Evolutionary conservation across 2,329 filamentous ascomycete species (phyloP), one percentile per base, ranked within the genome.

Genomic region (Ophiobolus disseminans): DNA sequence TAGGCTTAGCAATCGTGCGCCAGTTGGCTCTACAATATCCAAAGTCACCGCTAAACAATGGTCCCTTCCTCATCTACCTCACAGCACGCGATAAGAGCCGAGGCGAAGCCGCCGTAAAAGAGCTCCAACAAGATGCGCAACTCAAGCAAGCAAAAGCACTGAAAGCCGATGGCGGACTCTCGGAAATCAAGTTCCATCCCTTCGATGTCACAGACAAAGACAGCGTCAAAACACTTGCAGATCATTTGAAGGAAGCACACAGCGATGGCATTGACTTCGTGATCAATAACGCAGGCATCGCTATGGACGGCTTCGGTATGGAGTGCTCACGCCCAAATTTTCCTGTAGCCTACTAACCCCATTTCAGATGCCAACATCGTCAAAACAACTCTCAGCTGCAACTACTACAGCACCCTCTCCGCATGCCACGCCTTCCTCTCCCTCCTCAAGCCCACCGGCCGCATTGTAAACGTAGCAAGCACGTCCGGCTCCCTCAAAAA

Each of bases 1-100:
- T 81, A 47, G 78, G 78, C 17, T 68, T 80, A 6, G 77, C 77
- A 14, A 77, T 80, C 53, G 80, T 83, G 48, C 77, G 79, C 49
- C 77, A 82, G 37, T 74, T 83, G 20, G 80, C 80, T 9, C 72
- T 83, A 13, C 75, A 81, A 51, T 82, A 82, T 53, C 78, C 80
- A 2, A 73, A 72, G 17, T 82, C 80, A 3, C 63, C 75, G 3
- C 65, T 80, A 45, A 76, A 77, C 50, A 75, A 68, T 44, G 77
- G 77, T 1, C 71, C 77, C 2, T 71, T 83, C 20, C 68, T 81
- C 25, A 80, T 83, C 45, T 83, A 83, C 65, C 73, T 83, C 2
- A 81, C 80, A 2, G 78, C 80, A 0, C 78, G 80, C 44, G 80
- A 81, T 39, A 60, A 74, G 35, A 61, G 72, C 21, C 67, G 78